These are phyloP conservation scores for Crotalaria pallida DNA, from an alignment of 306 rosid genomes.

Conservation along the genomic window DNA sequence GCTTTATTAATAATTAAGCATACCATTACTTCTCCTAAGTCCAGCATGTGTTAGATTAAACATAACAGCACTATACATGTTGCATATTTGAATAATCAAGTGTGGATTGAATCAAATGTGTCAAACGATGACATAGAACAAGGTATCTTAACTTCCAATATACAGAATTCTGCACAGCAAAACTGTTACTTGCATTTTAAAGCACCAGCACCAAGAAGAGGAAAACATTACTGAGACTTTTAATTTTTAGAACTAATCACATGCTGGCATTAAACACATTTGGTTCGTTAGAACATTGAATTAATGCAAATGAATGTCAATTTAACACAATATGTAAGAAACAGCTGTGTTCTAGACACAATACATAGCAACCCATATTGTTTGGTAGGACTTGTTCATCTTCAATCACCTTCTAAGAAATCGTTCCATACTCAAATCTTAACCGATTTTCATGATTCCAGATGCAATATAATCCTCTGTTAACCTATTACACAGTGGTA, in stretches of 20 bases:
- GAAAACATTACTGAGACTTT: background rate
- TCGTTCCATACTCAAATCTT: conserved; percentile 27
- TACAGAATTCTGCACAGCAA: background rate
- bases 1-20: background rate
- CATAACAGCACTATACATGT: background rate
- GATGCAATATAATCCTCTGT: conserved; percentile 28
- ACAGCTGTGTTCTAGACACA: conserved; percentile 5
- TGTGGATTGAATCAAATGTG: background rate
- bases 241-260: background rate
- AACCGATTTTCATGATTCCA: conserved; percentile 35
- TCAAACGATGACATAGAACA: background rate
- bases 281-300: background rate
- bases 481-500: conserved; percentile 22
- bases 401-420: conserved; percentile 20
- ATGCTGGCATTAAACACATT: background rate
- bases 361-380: background rate
- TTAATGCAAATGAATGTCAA: background rate
- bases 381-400: conserved; percentile 52
- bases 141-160: background rate
- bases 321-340: background rate
- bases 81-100: background rate
- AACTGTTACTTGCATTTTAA: background rate
- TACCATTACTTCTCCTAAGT: background rate
- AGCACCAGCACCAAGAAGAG: background rate
- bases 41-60: background rate